Evolutionary conservation across 2,329 filamentous ascomycete genomes (phyloP), one percentile per base, ranked within the genome.

Genomic region (Cladosporium sp.): DNA sequence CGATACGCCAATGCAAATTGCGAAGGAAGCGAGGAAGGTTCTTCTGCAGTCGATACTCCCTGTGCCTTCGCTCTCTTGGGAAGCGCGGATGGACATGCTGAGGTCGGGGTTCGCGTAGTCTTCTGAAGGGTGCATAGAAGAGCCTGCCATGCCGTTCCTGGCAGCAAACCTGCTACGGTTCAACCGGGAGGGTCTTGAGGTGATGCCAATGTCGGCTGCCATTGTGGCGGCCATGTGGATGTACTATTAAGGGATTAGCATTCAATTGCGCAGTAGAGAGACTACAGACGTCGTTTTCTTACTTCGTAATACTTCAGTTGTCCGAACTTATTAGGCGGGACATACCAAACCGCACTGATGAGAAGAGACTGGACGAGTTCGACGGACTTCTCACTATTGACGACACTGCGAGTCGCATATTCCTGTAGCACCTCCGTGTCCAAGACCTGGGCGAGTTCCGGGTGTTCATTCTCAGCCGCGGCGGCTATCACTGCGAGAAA

Each of bases 401-500:
- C 68, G 40, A 79, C 70, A 52, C 75, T 75, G 30, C 69, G 66
- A 13, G 74, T 71, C 7, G 75, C 73, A 60, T 75, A 78, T 18
- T 72, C 65, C 39, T 68, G 69, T 53, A 79, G 68, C 32, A 78
- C 64, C 56, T 79, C 75, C 36, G 70, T 70, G 47, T 76, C 76
- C 32, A 79, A 65, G 22, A 62, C 59, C 7, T 64, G 65, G 34
- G 74, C 73, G 4, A 78, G 57, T 3, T 66, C 62, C 5, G 60
- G 51, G 78, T 71, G 72, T 55, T 84, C 79, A 8, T 80, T 80
- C 4, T 83, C 78, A 5, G 84, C 79, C 7, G 61, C 60, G 2
- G 80, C 82, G 0, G 84, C 80, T 68, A 90, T 80, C 59, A 89
- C 73, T 24, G 86, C 76, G n/a, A 88, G 73, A 61, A 89, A 89